A percentile compares a stretch with the other conserved stretches of the same genome.
phyloP scores from a whole-genome alignment of 805 yeast species.

The Metschnikowia vanudenii region DNA sequence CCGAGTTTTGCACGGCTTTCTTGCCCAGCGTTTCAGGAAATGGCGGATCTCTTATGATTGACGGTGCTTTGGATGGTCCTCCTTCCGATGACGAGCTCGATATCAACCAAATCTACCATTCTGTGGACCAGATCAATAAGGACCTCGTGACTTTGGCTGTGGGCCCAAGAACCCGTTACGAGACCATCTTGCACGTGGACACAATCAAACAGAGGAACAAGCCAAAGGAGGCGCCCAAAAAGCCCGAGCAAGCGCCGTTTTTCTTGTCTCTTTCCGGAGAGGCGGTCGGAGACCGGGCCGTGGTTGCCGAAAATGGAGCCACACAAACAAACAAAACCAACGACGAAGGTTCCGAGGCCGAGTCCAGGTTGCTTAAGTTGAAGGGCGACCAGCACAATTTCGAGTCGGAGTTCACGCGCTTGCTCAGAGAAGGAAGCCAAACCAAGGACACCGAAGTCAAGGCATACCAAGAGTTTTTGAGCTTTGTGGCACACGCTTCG shows the following conservation, averaged over 20 bases:
- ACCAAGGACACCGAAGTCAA: neutral
- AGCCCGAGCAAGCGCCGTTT: conserved; percentile 76
- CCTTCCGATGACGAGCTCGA: conserved; percentile 29
- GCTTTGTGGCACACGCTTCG: conserved; percentile 54
- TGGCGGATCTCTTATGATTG: conserved; percentile 67
- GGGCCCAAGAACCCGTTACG: conserved; percentile 76
- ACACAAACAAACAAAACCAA: neutral
- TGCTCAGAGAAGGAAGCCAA: conserved; percentile 53
- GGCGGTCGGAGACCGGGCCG: conserved; percentile 69
- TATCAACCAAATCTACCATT: conserved; percentile 42
- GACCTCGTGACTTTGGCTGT: conserved; percentile 69
- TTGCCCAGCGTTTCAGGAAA: conserved; percentile 81
- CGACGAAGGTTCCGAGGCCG: conserved; percentile 17
- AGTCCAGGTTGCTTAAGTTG: conserved; percentile 35
- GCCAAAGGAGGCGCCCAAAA: conserved; percentile 85
- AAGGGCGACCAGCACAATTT: conserved; percentile 45
- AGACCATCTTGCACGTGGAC: conserved; percentile 77
- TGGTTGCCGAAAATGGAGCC: conserved; percentile 41
- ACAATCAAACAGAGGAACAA: conserved; percentile 82
- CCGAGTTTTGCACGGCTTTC: conserved; percentile 60
- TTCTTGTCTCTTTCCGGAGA: conserved; percentile 70
- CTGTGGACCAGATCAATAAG: conserved; percentile 61
- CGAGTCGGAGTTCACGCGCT: conserved; percentile 71
- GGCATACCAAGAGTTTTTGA: conserved; percentile 41
- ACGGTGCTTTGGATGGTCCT: conserved; percentile 67